Evolutionary conservation across 2,329 filamentous ascomycete genomes (phyloP).

Genomic region (Colletotrichum sp.): DNA sequence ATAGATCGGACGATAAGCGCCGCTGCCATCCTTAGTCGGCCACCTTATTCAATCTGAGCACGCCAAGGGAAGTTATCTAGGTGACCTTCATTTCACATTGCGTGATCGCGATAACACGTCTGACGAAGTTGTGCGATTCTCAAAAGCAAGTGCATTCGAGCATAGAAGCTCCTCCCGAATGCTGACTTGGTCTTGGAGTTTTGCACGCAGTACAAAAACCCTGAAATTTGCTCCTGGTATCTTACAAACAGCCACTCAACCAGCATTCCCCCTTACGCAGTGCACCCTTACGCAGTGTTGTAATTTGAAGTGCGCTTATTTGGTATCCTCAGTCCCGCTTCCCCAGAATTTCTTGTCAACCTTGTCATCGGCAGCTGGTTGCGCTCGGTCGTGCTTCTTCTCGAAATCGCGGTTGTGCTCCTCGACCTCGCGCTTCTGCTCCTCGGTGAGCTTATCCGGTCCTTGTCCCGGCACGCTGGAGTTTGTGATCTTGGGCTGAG

Average conservation of each 20-base stretch:
- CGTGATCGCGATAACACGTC: not conserved
- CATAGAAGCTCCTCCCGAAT: not conserved
- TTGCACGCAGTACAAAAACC: no score
- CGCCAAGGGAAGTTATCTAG: not conserved
- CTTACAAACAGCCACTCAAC: not conserved
- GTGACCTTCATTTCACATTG: not conserved
- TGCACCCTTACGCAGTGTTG: no score
- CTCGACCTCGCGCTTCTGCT: slow-evolving; percentile 62
- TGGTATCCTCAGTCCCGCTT: not conserved
- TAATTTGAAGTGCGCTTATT: not conserved
- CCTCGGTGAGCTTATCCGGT: slow-evolving; percentile 44
- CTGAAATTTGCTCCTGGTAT: not conserved
- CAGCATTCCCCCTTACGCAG: not conserved
- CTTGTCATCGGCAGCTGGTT: slow-evolving; percentile 49
- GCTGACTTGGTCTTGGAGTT: not conserved
- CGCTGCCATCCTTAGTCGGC: not conserved
- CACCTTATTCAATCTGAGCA: not conserved
- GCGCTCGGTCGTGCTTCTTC: slow-evolving; percentile 53
- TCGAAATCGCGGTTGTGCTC: slow-evolving; percentile 65
- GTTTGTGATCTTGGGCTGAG: slow-evolving; percentile 59
- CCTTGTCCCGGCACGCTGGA: slow-evolving; percentile 43
- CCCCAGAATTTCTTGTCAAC: slow-evolving; percentile 62
- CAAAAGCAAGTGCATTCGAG: not conserved
- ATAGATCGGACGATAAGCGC: accelerated
- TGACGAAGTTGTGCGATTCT: not conserved